These are phyloP conservation scores for Achaetomium macrosporum DNA, from an alignment of 2,329 filamentous ascomycete species.

Conservation along the genomic window DNA sequence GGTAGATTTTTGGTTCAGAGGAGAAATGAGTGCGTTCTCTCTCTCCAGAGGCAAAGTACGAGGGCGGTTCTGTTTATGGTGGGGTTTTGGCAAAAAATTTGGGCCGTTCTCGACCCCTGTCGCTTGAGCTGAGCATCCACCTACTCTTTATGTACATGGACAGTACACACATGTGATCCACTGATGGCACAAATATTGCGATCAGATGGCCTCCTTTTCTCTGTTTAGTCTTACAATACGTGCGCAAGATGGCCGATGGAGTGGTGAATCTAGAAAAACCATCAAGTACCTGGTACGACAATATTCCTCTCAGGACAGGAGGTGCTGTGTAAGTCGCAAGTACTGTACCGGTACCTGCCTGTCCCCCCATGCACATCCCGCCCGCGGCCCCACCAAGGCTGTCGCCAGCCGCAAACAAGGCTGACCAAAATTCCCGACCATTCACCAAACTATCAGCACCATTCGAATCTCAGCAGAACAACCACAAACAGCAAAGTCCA, in stretches of 20 bases:
- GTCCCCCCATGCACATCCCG: not conserved
- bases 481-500: not conserved
- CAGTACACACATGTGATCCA: not conserved
- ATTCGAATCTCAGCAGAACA: not conserved
- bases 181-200: too few relatives aligned
- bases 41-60: not conserved
- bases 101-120: not conserved
- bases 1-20: conserved; percentile 15
- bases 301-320: too few relatives aligned
- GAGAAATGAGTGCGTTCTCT: not conserved
- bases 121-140: not conserved
- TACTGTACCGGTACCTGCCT: not conserved
- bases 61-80: conserved; percentile 9
- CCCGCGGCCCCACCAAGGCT: conserved; percentile 16
- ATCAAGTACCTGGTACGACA: too few relatives aligned
- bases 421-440: conserved; percentile 9
- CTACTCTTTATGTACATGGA: not conserved
- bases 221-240: too few relatives aligned
- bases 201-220: too few relatives aligned
- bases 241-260: too few relatives aligned
- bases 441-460: not conserved
- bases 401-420: conserved; percentile 14
- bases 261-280: too few relatives aligned
- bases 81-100: conserved; percentile 14
- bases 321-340: too few relatives aligned